Conservation (phyloP, 345 rosid genomes). For the Brassica napus region DNA sequence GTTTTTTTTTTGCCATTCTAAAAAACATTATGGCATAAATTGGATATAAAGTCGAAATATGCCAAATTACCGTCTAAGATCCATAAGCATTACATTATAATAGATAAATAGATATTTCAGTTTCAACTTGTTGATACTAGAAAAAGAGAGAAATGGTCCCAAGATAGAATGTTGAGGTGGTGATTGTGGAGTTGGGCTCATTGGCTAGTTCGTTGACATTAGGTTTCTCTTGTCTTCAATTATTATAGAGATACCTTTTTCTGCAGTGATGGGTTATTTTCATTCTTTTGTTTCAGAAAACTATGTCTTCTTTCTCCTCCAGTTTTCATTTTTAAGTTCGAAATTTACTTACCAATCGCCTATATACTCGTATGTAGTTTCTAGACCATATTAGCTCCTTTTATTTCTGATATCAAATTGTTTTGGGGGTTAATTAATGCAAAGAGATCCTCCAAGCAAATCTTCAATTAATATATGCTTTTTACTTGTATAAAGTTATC, state of each 20-base stretch:
- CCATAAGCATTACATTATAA: slow-evolving; percentile 9
- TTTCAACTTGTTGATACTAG: slow-evolving; percentile 1
- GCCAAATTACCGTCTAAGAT: slow-evolving; percentile 2
- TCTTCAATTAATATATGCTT: slow-evolving; percentile 16
- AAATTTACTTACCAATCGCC: not conserved
- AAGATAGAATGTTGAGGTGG: slow-evolving; percentile 34
- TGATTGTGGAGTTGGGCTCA: slow-evolving; percentile 35
- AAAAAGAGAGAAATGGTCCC: slow-evolving; percentile 39
- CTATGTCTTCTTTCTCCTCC: slow-evolving; percentile 14
- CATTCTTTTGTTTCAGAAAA: slow-evolving; percentile 35
- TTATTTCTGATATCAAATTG: not conserved
- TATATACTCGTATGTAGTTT: slow-evolving; percentile 7
- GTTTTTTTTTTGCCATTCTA: not conserved
- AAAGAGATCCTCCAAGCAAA: slow-evolving; percentile 20
- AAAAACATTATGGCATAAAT: slow-evolving; percentile 6
- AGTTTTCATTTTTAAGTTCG: not conserved
- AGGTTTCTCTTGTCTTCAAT: slow-evolving; percentile 40
- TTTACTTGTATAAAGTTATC: slow-evolving; percentile 20
- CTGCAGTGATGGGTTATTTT: slow-evolving; percentile 39
- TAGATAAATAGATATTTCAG: not conserved
- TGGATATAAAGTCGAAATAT: not conserved
- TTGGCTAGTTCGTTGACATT: slow-evolving; percentile 43
- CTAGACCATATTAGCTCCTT: slow-evolving; percentile 6
- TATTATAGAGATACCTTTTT: slow-evolving; percentile 31
- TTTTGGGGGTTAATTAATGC: slow-evolving; percentile 22